These are phyloP conservation scores for Penicillium sp. DNA, from an alignment of 2,329 filamentous ascomycete species.

Conservation along the genomic window DNA sequence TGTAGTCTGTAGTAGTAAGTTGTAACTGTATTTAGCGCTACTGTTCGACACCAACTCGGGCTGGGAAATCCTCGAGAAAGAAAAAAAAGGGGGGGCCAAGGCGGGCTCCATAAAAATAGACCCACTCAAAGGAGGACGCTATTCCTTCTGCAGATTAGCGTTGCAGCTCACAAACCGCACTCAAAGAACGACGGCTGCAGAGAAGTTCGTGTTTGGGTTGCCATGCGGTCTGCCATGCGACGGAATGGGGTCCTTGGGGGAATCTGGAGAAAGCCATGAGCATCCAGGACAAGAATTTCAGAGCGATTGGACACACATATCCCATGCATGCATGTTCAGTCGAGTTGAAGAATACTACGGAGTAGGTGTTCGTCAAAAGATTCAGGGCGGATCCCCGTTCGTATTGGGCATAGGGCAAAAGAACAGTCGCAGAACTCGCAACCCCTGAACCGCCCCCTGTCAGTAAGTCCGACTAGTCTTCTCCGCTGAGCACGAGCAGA, in stretches of 20 bases:
- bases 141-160: constrained; percentile 10
- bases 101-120: constrained; percentile 3
- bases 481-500: constrained; percentile 25
- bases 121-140: constrained; percentile 4
- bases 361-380: not conserved
- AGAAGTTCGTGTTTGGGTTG: constrained; percentile 5
- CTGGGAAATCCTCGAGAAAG: not conserved
- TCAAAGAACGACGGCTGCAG: not conserved
- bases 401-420: constrained; percentile 13
- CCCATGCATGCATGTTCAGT: too few species aligned
- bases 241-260: not conserved
- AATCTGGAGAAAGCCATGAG: not conserved
- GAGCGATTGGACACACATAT: not conserved
- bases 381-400: constrained; percentile 10
- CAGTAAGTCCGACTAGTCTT: constrained; percentile 8
- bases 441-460: constrained; percentile 30
- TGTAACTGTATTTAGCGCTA: too few species aligned
- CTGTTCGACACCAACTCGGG: not conserved
- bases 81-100: constrained; percentile 13
- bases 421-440: constrained; percentile 10
- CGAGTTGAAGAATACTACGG: not conserved
- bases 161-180: constrained; percentile 20
- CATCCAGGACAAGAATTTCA: not conserved
- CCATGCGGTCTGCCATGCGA: not conserved
- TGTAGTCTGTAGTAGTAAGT: not conserved